These are phyloP conservation scores for Umbilicus rupestris DNA, from an alignment of 164 flowering plant genomes.

Conservation along the genomic window DNA sequence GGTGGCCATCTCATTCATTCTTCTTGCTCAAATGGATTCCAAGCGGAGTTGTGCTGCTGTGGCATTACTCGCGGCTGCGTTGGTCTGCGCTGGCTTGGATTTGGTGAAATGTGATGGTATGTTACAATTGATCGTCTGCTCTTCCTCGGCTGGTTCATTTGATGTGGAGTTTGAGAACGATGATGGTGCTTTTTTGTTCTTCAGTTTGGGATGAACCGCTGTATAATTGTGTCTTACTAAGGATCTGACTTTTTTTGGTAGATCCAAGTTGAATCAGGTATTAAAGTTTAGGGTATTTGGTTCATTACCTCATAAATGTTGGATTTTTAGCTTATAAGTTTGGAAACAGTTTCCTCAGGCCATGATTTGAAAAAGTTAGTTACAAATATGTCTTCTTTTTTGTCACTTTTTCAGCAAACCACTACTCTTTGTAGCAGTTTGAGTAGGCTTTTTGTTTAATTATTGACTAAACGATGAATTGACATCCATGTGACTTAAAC, in stretches of 20 bases:
- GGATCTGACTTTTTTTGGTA: background rate
- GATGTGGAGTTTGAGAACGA: no score
- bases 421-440: no score
- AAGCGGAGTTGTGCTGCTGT: background rate
- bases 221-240: background rate
- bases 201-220: background rate
- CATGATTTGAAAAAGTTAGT: no score
- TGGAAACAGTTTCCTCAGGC: no score
- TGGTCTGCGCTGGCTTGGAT: background rate
- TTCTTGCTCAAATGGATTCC: background rate
- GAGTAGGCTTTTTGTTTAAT: no score
- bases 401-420: no score
- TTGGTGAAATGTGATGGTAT: constrained; percentile 6
- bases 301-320: background rate
- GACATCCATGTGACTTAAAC: no score
- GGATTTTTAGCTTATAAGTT: background rate
- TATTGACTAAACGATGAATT: no score
- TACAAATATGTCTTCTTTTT: no score
- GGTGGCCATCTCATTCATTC: no score
- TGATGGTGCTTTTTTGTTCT: background rate
- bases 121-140: background rate
- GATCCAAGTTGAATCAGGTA: background rate
- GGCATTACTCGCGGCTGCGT: background rate
- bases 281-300: background rate
- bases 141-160: background rate